Conservation (phyloP, 805 yeast genomes). For the Lachancea mirantina region DNA sequence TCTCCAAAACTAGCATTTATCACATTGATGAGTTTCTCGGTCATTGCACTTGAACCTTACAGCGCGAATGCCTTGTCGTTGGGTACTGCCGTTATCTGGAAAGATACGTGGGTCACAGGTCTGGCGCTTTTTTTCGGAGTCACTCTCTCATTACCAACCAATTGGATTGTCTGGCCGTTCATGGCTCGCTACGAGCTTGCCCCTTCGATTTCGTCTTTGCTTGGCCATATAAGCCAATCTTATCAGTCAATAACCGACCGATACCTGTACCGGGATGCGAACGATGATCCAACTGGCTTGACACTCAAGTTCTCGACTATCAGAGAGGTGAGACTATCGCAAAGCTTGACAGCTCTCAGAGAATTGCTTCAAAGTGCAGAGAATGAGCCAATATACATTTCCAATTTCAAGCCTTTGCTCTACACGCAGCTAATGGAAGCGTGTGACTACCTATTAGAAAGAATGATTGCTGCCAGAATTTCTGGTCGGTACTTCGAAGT, state of each 20-base stretch:
- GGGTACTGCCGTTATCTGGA: constrained; percentile 28
- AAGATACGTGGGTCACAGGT: constrained; percentile 36
- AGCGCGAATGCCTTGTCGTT: constrained; percentile 13
- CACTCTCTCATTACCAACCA: constrained; percentile 31
- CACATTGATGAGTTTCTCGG: constrained; percentile 35
- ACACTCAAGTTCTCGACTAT: constrained; percentile 39
- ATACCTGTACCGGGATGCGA: constrained; percentile 40
- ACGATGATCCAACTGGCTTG: constrained; percentile 41
- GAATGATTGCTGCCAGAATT: constrained; percentile 42
- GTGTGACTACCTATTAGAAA: constrained; percentile 36
- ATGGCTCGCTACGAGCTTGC: constrained; percentile 38
- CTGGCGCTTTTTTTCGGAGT: constrained; percentile 36
- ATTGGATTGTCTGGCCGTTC: constrained; percentile 45
- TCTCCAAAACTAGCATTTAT: constrained; percentile 41
- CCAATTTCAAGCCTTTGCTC: constrained; percentile 29
- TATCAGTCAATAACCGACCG: constrained; percentile 43
- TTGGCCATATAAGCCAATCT: constrained; percentile 39
- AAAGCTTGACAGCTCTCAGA: constrained; percentile 35
- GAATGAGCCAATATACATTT: constrained; percentile 33
- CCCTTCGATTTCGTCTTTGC: constrained; percentile 32
- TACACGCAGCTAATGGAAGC: constrained; percentile 32
- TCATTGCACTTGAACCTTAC: constrained; percentile 32
- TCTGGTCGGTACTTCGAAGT: constrained; percentile 42
- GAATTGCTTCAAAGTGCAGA: constrained; percentile 32
- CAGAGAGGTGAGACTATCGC: constrained; percentile 43